Conservation (phyloP, 2,329 filamentous ascomycete species). For the Paecilomyces formosus region DNA sequence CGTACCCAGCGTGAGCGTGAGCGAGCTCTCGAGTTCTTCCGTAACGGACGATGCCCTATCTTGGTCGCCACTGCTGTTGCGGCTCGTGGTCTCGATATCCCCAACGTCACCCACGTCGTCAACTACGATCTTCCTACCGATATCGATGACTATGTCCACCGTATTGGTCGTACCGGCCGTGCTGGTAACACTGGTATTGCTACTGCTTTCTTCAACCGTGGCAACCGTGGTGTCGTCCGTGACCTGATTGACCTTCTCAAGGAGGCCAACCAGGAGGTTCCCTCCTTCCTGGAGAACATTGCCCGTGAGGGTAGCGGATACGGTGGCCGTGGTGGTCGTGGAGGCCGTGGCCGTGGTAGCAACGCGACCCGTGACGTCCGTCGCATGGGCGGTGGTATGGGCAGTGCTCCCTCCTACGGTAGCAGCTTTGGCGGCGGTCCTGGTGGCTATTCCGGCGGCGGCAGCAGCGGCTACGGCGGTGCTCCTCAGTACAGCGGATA, state of each 20-base stretch:
- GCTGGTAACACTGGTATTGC: conserved; percentile 98
- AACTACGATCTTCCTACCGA: conserved; percentile 99
- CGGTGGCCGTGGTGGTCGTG: conserved; percentile 66
- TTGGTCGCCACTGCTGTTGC: conserved; percentile 95
- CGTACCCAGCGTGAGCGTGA: conserved; percentile 98
- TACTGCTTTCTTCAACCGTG: conserved; percentile 99
- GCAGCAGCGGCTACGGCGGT: conserved; percentile 17
- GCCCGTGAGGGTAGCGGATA: conserved; percentile 84
- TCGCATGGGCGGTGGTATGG: conserved; percentile 50
- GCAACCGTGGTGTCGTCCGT: conserved; percentile 94
- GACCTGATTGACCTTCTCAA: conserved; percentile 96
- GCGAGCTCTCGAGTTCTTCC: conserved; percentile 95
- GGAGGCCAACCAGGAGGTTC: conserved; percentile 97
- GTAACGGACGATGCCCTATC: conserved; percentile 89
- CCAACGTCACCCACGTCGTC: conserved; percentile 93
- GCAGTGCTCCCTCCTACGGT: conserved; percentile 26
- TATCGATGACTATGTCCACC: conserved; percentile 97
- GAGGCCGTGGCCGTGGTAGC: conserved; percentile 59
- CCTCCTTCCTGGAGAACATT: conserved; percentile 90
- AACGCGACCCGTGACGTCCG: conserved; percentile 81
- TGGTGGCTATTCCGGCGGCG: conserved; percentile 18
- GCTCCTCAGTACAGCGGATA: conserved; percentile 20
- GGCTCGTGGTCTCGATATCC: conserved; percentile 84
- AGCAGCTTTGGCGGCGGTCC: conserved; percentile 15
- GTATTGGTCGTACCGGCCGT: conserved; percentile 99